Evolutionary conservation across 2,329 filamentous ascomycete genomes (phyloP), one percentile per base, ranked within the genome.

Genomic region (Plenodomus lindquistii): DNA sequence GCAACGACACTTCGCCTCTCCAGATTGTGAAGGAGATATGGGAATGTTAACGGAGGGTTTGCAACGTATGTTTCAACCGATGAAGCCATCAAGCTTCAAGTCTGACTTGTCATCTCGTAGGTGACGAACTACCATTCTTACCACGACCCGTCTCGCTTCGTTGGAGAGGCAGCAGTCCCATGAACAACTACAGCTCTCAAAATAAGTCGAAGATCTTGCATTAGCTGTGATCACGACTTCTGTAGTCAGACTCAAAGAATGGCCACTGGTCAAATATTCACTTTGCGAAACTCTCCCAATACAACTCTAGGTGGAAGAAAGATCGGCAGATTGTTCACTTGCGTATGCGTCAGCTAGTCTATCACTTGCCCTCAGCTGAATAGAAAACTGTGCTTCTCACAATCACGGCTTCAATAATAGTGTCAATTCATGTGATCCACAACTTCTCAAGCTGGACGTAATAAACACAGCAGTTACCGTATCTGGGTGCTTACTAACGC

Each of bases 1-100:
- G 52, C 57, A 48, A 66, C 54, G 63, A 68, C 61, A 55, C 62
- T 63, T 63, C 67, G 65, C 66, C 70, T 72, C 67, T 73, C 70
- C 64, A 69, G 64, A 61, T 70, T 73, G 69, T 73, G 71, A 65
- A 62, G 52, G 60, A 54, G 43, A 45, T 42, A 61, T 54, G 56
- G 63, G 65, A 67, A 63, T 66, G 65, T 52, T 59, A 54, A 68
- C 55, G 66, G 58, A 71, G 57, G 58, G 62, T 69, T 66, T 68
- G 64, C 57, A 67, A 62, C 56, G 69, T 71, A 54, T 40, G 68
- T 54, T 11, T 9, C 37, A 22, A 21, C 11, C 24, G 11, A 18
- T n/a, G 19, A 15, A 29, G 20, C 11, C 27, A 31, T 31, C 6
- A 31, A 31, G 27, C 27, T 31, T 15, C 15, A 31, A 31, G 27